Evolutionary conservation across 78 protist genomes (phyloP).

Genomic region (Protostelium mycophagum): DNA sequence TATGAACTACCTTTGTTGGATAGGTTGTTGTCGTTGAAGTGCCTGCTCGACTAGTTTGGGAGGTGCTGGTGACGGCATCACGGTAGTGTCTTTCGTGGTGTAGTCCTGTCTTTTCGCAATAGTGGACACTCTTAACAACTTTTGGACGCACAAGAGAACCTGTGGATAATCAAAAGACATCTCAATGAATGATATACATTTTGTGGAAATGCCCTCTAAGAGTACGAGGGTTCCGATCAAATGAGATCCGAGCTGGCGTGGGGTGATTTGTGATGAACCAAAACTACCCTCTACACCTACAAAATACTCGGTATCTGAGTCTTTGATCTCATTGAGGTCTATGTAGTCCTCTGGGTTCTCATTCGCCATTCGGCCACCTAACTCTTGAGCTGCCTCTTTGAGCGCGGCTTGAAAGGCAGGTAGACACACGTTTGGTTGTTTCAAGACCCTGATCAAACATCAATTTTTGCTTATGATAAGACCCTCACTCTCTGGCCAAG

Average conservation of each 20-base stretch:
- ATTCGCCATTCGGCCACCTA: background rate
- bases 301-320: background rate
- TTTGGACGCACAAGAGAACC: conserved; percentile 76
- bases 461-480: too few relatives aligned
- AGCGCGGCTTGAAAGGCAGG: conserved; percentile 52
- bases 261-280: conserved; percentile 87
- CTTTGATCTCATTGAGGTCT: too few relatives aligned
- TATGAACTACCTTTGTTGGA: conserved; percentile 69
- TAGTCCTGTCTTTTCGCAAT: conserved; percentile 73
- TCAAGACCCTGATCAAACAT: background rate
- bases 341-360: background rate
- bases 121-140: conserved; percentile 89
- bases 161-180: background rate
- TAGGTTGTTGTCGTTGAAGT: conserved; percentile 67
- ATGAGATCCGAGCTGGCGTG: conserved; percentile 83
- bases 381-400: conserved; percentile 1
- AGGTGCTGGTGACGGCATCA: conserved; percentile 46
- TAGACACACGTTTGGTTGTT: conserved; percentile 3
- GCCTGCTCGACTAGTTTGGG: conserved; percentile 26
- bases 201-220: conserved; percentile 97
- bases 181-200: conserved; percentile 38
- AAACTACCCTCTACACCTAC: conserved; percentile 91
- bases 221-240: conserved; percentile 76
- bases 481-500: background rate
- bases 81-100: conserved; percentile 48